A percentile compares a stretch with the other conserved stretches of the same genome.
These are phyloP conservation scores for Kodamaea alishanica DNA, from an alignment of 1,139 yeast species.

Conservation along the genomic window DNA sequence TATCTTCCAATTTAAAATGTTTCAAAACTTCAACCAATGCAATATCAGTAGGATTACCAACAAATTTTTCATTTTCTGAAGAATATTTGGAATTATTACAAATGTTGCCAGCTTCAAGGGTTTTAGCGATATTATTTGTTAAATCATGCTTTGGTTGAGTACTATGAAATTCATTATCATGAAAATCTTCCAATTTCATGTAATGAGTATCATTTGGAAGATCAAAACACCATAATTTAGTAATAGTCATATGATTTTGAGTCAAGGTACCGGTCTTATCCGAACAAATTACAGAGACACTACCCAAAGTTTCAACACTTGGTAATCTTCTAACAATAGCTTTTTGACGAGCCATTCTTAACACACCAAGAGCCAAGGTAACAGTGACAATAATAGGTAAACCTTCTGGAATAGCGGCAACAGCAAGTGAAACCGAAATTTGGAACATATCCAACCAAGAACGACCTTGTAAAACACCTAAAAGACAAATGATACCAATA, in stretches of 20 bases:
- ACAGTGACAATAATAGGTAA: conserved; percentile 95
- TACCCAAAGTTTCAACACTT: conserved; percentile 91
- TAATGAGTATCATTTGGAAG: conserved; percentile 41
- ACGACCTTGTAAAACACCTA: conserved; percentile 87
- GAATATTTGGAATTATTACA: conserved; percentile 82
- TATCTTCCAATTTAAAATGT: conserved; percentile 69
- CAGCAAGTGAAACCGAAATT: conserved; percentile 92
- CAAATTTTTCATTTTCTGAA: conserved; percentile 62
- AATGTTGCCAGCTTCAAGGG: conserved; percentile 66
- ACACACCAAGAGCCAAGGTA: conserved; percentile 88
- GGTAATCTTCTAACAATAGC: conserved; percentile 94
- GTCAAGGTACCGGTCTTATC: conserved; percentile 96
- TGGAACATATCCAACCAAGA: conserved; percentile 97
- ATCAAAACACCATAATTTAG: conserved; percentile 78
- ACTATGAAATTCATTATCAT: conserved; percentile 19
- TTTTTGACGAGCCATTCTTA: conserved; percentile 89
- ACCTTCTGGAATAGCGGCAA: conserved; percentile 98
- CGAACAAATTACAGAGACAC: conserved; percentile 90
- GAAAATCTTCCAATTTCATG: conserved; percentile 47
- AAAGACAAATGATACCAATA: conserved; percentile 80
- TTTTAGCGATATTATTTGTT: conserved; percentile 49
- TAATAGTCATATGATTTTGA: conserved; percentile 89
- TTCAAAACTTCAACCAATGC: conserved; percentile 76
- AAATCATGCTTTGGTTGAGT: conserved; percentile 36
- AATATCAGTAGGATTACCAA: conserved; percentile 93